Percentiles rank a stretch among this genome's conserved stretches.
These are phyloP conservation scores for Boletellus ananas DNA, from an alignment of 768 basidiomycete species.

Conservation along the genomic window DNA sequence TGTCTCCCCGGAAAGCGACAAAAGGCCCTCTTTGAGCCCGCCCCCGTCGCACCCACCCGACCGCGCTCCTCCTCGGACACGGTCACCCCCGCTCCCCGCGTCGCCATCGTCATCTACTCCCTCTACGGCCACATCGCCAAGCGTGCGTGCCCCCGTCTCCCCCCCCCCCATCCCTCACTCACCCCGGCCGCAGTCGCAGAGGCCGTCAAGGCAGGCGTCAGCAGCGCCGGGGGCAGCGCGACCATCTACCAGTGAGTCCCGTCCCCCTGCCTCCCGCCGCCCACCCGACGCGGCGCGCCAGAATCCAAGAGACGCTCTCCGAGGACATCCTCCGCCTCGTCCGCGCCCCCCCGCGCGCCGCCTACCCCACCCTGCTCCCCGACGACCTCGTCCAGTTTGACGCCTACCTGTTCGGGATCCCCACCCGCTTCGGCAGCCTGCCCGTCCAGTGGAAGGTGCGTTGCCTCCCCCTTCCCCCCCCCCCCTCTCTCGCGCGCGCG, in stretches of 20 bases:
- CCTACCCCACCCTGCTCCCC: conserved; percentile 42
- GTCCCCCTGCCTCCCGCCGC: not conserved
- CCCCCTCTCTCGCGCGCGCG: too few relatives aligned
- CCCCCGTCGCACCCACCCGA: too few relatives aligned
- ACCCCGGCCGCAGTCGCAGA: conserved; percentile 36
- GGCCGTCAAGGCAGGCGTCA: conserved; percentile 38
- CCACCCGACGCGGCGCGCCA: conserved; percentile 20
- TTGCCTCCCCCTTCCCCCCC: not conserved
- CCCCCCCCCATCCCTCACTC: too few relatives aligned
- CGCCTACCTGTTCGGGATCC: conserved; percentile 45
- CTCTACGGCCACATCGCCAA: conserved; percentile 49
- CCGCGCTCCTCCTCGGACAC: too few relatives aligned
- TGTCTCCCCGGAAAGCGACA: conserved; percentile 40
- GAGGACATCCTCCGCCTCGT: conserved; percentile 65
- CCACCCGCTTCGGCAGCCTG: conserved; percentile 47
- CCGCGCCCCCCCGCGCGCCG: conserved; percentile 66
- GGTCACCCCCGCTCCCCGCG: conserved; percentile 29
- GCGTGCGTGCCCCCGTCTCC: conserved; percentile 34
- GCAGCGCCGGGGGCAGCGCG: conserved; percentile 39
- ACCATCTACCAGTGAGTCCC: conserved; percentile 45
- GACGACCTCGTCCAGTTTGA: conserved; percentile 33
- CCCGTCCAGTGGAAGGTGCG: conserved; percentile 58
- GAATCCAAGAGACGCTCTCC: conserved; percentile 80
- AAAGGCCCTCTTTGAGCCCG: conserved; percentile 32
- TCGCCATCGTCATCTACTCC: conserved; percentile 49